Evolutionary conservation across 495 filamentous ascomycete species (phyloP), one percentile per base, ranked within the genome.

Genomic region (Neurospora sp.): DNA sequence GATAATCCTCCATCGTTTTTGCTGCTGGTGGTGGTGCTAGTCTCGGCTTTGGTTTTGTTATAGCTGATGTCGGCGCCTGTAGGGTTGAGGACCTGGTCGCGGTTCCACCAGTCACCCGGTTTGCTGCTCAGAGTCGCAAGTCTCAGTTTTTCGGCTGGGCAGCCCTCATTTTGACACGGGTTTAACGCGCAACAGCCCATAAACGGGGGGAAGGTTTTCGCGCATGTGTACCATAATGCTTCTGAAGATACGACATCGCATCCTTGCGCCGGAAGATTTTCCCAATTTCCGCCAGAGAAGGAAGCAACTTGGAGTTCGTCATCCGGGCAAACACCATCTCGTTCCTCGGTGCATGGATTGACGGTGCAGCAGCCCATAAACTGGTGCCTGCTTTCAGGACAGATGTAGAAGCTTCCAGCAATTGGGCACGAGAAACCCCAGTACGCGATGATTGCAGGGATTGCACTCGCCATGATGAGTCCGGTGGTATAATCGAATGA

Each of bases 301-400:
- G 77, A 74, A 0, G 79, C 74, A 5, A 65, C 37, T 11, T 68
- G 73, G 18, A 83, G 75, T 5, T 73, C 16, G 16, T 65, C 71
- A 4, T 44, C 53, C 10, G 77, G 78, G 35, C 81, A 83, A 16
- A 40, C 35, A 7, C 80, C 53, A 35, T 18, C 73, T 4, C 74
- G 71, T 8, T 74, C 77, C 18, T 75, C 75, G 11, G 70, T 70
- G 70, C 81, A 82, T 4, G 81, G 81, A 31, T 82, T 37, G 69
- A 69, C 73, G 39, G 72, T 77, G 68, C 81, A 82, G 70, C 81
- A 83, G 1, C 81, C 81, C 8, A 83, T 18, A 59, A 83, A 83
- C 38, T 76, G 70, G n/a, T 69, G 48, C 6, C 39, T 65, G 7
- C 44, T 72, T 10, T 75, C 70, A 12, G 69, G 40, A 72, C 81